Base-by-base conservation (phyloP, 2,329 filamentous ascomycete genomes). In the Colletotrichum agaves region DNA sequence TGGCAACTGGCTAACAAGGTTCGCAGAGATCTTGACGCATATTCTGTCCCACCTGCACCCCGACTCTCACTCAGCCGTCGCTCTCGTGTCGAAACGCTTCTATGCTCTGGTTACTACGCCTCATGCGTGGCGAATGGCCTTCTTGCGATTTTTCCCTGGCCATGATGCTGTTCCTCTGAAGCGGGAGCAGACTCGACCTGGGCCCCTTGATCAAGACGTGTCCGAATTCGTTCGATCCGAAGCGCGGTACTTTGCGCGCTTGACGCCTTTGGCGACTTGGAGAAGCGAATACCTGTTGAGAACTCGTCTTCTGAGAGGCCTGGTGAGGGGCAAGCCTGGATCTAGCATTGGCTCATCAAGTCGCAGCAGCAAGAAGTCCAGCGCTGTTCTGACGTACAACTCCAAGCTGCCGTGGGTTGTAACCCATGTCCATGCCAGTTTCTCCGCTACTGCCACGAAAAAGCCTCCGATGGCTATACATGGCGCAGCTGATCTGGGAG, bases 61-160 rank as follows among this genome's bases (percentile, higher is more conserved):
- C 10, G 88, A 93, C 70, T 94, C 95, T 23, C 88, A 98, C 73
- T 90, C 91, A 17, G 88, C 91, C 10, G 91, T 97, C 11, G 91
- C 94, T 17, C 86, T 97, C 57, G 93, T 98, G 33, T 98, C 93
- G 37, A 93, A 90, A 74, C 91, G 93, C 61, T 97, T 98, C 76
- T 93, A 97, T 78, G 85, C 87, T 59, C 84, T 98, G 44, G 91
- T 98, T 63, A 97, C 93, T 4, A 95, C 93, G 1, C 93, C 94
- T 15, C 93, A 98, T 80, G 94, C 94, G 7, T 98, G 95, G 95
- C 90, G 93, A 70, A 92, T 94, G 76, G 95, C 94, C 5, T 98
- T 98, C 76, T 87, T 93, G 72, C 93, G 94, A 70, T 95, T 90
- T 80, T 99, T 98, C 73, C 93, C 93, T 0, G 94, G 92, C 1